Evolutionary conservation across 2,329 filamentous ascomycete species (phyloP).

Genomic region (Talaromyces sp.): DNA sequence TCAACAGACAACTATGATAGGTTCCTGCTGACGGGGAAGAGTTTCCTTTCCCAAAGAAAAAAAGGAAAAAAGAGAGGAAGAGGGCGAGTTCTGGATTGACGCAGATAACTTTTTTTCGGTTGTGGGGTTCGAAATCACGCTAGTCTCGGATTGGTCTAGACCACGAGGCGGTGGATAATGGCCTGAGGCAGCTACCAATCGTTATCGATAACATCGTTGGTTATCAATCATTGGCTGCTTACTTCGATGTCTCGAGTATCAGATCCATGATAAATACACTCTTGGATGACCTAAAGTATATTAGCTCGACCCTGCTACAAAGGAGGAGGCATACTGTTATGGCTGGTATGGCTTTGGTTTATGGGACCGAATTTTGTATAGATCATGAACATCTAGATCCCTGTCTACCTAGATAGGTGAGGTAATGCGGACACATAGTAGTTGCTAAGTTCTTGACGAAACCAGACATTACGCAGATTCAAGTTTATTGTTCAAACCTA

Average conservation of each 20-base stretch:
- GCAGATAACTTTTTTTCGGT: constrained; percentile 16
- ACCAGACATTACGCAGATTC: too few species aligned
- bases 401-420: not conserved
- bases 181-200: not conserved
- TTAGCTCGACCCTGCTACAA: not conserved
- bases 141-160: constrained; percentile 6
- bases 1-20: constrained; percentile 45
- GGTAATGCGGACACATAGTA: not conserved
- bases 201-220: not conserved
- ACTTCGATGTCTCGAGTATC: not conserved
- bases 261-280: not conserved
- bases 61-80: constrained; percentile 40
- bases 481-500: too few species aligned
- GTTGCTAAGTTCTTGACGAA: too few species aligned
- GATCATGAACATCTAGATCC: too few species aligned
- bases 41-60: constrained; percentile 56
- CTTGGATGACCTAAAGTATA: not conserved
- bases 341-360: too few species aligned
- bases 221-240: not conserved
- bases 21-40: constrained; percentile 59
- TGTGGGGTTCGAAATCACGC: constrained; percentile 13
- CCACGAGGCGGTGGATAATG: not conserved
- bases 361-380: too few species aligned
- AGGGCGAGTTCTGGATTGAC: not conserved
- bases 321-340: too few species aligned